phyloP scores from a whole-genome alignment of 1,139 yeast genomes.

The Saccharomycopsis hybrid region DNA sequence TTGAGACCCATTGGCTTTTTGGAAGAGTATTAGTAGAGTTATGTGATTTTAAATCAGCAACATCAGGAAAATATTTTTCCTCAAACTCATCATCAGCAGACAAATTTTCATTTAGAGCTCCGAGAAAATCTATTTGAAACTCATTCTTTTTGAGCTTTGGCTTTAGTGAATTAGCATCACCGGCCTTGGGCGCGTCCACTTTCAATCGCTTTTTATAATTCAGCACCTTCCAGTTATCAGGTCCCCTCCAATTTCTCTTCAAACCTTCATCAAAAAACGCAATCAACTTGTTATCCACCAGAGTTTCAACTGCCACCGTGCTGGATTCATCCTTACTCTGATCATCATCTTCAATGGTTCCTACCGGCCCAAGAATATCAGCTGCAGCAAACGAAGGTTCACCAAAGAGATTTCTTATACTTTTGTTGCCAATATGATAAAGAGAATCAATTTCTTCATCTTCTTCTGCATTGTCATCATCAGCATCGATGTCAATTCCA shows the following conservation, averaged over 20 bases:
- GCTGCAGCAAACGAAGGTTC: conserved; percentile 13
- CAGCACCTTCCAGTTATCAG: conserved; percentile 87
- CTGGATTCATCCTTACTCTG: conserved; percentile 23
- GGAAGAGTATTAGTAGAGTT: conserved; percentile 24
- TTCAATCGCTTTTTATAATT: conserved; percentile 38
- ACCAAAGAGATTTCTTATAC: conserved; percentile 7
- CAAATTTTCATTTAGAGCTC: conserved; percentile 28
- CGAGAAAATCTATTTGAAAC: conserved; percentile 44
- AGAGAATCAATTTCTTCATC: conserved; percentile 14
- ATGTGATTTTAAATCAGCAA: neutral
- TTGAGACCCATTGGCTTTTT: conserved; percentile 26
- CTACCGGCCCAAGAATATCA: conserved; percentile 11
- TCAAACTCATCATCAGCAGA: neutral
- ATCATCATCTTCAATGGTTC: conserved; percentile 21
- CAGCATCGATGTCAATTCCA: conserved; percentile 11
- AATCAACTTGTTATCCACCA: conserved; percentile 44
- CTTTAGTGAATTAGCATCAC: conserved; percentile 18
- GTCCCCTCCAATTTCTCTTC: conserved; percentile 67
- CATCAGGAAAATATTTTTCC: neutral
- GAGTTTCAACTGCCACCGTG: too few species aligned
- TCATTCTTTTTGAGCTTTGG: conserved; percentile 30
- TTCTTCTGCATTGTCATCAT: conserved; percentile 17
- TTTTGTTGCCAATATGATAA: neutral
- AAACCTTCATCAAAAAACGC: conserved; percentile 59
- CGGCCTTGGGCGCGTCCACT: conserved; percentile 17